A percentile compares a stretch with the other conserved stretches of the same genome.
Conservation (phyloP, 257 asterid species). For the Galeopsis tetrahit region DNA sequence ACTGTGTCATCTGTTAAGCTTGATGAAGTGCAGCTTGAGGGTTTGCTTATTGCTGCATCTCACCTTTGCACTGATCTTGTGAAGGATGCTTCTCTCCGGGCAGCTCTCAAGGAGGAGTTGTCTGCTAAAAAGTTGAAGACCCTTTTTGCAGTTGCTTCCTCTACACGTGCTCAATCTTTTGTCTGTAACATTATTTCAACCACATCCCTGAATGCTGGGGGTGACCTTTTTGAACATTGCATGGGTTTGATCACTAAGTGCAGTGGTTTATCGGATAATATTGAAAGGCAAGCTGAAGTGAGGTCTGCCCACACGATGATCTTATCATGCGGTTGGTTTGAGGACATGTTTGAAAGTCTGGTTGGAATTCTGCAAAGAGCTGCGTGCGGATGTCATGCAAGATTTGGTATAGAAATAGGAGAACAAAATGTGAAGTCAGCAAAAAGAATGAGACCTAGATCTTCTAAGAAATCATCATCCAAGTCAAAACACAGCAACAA, state of each 20-base stretch:
- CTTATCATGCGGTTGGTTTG: conserved; percentile 73
- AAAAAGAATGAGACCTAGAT: conserved; percentile 46
- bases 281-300: conserved; percentile 67
- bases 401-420: conserved; percentile 47
- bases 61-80: conserved; percentile 65
- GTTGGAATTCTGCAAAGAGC: conserved; percentile 65
- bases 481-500: conserved; percentile 41
- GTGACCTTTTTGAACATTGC: conserved; percentile 69
- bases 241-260: conserved; percentile 69
- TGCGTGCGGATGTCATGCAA: conserved; percentile 55
- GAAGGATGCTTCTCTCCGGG: conserved; percentile 55
- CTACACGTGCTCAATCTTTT: conserved; percentile 75
- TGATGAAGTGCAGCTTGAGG: conserved; percentile 58
- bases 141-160: conserved; percentile 72
- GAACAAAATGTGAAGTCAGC: conserved; percentile 40
- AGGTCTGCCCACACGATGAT: conserved; percentile 89
- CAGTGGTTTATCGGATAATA: conserved; percentile 51
- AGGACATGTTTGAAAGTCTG: conserved; percentile 73
- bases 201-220: conserved; percentile 54
- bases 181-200: conserved; percentile 73
- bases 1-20: conserved; percentile 54
- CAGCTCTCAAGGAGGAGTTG: conserved; percentile 61
- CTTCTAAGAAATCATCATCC: conserved; percentile 50
- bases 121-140: conserved; percentile 63
- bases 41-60: conserved; percentile 76